phyloP scores from a whole-genome alignment of 2,329 filamentous ascomycete genomes.

The Colletotrichum chrysophilum region DNA sequence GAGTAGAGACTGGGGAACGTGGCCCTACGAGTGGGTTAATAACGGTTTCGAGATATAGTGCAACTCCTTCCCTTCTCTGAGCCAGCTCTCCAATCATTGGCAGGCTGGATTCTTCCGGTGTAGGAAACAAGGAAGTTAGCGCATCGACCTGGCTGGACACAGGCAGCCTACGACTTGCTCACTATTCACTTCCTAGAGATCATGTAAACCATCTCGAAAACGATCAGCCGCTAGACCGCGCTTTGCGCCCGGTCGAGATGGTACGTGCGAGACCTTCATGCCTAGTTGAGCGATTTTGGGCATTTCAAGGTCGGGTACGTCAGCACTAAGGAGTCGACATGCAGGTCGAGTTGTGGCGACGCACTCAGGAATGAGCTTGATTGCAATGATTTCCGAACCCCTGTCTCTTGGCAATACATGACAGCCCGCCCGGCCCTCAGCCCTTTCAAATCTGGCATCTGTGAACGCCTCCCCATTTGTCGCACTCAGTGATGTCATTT shows the following conservation, averaged over 20 bases:
- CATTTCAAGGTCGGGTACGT: background rate
- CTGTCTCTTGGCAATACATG: background rate
- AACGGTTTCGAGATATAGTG: rapidly evolving
- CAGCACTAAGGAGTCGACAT: background rate
- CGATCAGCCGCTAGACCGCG: background rate
- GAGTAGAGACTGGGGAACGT: rapidly evolving
- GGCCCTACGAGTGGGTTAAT: too few species aligned
- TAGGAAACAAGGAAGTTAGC: rapidly evolving
- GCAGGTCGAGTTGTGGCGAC: background rate
- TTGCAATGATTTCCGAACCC: background rate
- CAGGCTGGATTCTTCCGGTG: too few species aligned
- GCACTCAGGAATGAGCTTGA: background rate
- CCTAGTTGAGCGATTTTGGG: background rate
- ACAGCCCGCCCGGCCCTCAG: rapidly evolving
- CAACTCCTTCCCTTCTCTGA: too few species aligned
- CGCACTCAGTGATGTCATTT: background rate
- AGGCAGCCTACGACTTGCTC: too few species aligned
- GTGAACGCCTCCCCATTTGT: rapidly evolving
- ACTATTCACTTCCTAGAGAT: too few species aligned
- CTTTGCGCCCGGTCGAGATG: background rate
- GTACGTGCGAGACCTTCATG: background rate
- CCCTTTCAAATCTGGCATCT: rapidly evolving
- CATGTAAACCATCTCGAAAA: rapidly evolving
- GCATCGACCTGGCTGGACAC: too few species aligned
- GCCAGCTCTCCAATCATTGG: too few species aligned